phyloP scores from a whole-genome alignment of 495 filamentous ascomycete species.

The Friedmanniomyces simplex region DNA sequence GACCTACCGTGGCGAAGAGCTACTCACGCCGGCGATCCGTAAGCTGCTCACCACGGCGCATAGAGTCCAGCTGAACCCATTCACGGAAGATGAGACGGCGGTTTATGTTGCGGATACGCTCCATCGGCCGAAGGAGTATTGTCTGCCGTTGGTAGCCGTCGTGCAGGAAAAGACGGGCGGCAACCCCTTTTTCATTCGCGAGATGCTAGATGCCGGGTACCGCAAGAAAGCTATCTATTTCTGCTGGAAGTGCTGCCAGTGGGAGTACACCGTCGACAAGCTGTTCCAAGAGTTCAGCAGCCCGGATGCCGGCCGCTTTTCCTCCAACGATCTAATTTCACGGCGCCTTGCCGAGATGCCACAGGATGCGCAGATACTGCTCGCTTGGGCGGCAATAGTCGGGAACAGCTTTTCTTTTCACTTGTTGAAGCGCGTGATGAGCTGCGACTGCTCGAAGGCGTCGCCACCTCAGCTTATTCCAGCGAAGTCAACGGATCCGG shows the following conservation, averaged over 20 bases:
- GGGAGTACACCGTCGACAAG: constrained; percentile 75
- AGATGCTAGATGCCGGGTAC: constrained; percentile 83
- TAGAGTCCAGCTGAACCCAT: constrained; percentile 52
- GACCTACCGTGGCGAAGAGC: constrained; percentile 48
- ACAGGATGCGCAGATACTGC: constrained; percentile 55
- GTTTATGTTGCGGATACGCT: constrained; percentile 70
- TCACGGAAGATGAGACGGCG: constrained; percentile 63
- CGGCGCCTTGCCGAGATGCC: constrained; percentile 67
- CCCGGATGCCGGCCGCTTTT: constrained; percentile 62
- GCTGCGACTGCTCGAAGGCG: constrained; percentile 35
- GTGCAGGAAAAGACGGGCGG: constrained; percentile 73
- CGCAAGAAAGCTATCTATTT: constrained; percentile 81
- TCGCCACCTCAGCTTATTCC: constrained; percentile 15
- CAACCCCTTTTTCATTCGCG: constrained; percentile 79
- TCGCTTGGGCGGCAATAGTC: constrained; percentile 77
- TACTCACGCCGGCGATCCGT: constrained; percentile 19
- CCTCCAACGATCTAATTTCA: constrained; percentile 69
- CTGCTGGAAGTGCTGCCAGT: constrained; percentile 59
- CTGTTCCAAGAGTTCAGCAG: constrained; percentile 74
- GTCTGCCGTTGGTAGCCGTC: constrained; percentile 55
- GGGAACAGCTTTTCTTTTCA: constrained; percentile 72
- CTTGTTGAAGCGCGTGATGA: constrained; percentile 65
- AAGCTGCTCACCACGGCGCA: constrained; percentile 34
- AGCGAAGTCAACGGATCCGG: constrained; percentile 39
- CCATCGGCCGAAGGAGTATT: constrained; percentile 47